Percentiles rank a stretch among this genome's conserved stretches.
phyloP scores from a whole-genome alignment of 2,329 filamentous ascomycete genomes.

The Botrytis hyacinthi region DNA sequence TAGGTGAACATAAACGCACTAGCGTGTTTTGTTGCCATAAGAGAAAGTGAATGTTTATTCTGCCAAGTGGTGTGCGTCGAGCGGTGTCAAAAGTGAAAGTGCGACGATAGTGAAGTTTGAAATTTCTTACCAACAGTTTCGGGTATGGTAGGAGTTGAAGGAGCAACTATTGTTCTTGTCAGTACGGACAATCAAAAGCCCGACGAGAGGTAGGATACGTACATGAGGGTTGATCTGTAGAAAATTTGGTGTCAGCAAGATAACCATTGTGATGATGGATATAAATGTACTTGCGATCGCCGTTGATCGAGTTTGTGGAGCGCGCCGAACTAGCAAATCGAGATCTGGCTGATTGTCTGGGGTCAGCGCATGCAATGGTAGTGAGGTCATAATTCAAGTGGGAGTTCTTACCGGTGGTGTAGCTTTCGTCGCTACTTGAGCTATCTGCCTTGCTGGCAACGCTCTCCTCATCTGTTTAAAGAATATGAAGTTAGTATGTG shows the following conservation, averaged over 20 bases:
- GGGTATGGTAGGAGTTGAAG: not conserved
- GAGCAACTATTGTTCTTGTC: not conserved
- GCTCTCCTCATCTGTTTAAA: not conserved
- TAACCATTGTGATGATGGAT: not conserved
- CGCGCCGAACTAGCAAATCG: not conserved
- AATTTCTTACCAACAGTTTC: not conserved
- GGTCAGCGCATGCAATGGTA: not conserved
- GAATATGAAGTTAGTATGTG: not conserved
- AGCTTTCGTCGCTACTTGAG: not conserved
- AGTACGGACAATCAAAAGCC: not conserved
- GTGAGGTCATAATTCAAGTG: not conserved
- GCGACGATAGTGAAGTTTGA: not conserved
- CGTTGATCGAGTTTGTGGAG: not conserved
- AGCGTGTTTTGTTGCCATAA: not conserved
- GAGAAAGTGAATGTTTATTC: slow-evolving; percentile 3
- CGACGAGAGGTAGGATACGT: not conserved
- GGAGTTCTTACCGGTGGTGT: not conserved
- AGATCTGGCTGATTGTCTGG: not conserved
- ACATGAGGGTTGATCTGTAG: not conserved
- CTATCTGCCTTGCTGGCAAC: not conserved
- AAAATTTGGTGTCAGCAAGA: not conserved
- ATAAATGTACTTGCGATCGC: too few species aligned
- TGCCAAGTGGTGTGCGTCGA: not conserved
- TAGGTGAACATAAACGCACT: slow-evolving; percentile 4
- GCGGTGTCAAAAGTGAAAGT: not conserved